Percentiles rank a stretch among this genome's conserved stretches.
phyloP scores from a whole-genome alignment of 139 green algal species.

The Chlorella sp. region DNA sequence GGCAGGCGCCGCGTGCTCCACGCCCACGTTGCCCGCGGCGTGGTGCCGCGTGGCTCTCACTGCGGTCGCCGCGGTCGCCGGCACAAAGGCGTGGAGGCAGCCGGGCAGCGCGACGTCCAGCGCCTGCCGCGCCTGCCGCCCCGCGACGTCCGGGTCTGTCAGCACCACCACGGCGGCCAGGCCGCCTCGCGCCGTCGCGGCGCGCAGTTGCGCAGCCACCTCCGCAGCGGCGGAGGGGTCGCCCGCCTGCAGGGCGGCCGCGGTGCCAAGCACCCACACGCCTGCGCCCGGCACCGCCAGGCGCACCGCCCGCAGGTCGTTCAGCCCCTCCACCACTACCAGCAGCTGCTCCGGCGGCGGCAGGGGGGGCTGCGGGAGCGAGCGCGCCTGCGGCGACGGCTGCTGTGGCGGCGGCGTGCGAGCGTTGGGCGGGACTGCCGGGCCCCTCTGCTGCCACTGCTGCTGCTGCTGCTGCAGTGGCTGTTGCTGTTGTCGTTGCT shows the following conservation, averaged over 20 bases:
- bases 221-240: neutral
- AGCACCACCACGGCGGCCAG: conserved; percentile 36
- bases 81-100: conserved; percentile 51
- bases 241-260: conserved; percentile 7
- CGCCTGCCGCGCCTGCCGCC: conserved; percentile 36
- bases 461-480: neutral
- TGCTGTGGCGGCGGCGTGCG: too few relatives aligned
- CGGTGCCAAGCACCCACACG: conserved; percentile 19
- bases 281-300: neutral
- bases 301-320: conserved; percentile 33
- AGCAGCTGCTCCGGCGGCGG: neutral
- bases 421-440: neutral
- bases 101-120: conserved; percentile 33
- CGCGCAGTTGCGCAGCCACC: neutral
- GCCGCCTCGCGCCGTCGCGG: neutral
- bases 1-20: conserved; percentile 47
- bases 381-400: too few relatives aligned
- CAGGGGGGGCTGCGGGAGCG: neutral
- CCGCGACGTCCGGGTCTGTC: conserved; percentile 53
- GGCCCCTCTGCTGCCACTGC: conserved; percentile 16
- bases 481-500: neutral
- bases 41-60: conserved; percentile 26
- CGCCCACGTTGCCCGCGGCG: conserved; percentile 46
- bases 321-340: conserved; percentile 40
- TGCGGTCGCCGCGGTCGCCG: conserved; percentile 17